phyloP scores from a whole-genome alignment of 176 grass and related monocot species.

The Musa troglodytarum region DNA sequence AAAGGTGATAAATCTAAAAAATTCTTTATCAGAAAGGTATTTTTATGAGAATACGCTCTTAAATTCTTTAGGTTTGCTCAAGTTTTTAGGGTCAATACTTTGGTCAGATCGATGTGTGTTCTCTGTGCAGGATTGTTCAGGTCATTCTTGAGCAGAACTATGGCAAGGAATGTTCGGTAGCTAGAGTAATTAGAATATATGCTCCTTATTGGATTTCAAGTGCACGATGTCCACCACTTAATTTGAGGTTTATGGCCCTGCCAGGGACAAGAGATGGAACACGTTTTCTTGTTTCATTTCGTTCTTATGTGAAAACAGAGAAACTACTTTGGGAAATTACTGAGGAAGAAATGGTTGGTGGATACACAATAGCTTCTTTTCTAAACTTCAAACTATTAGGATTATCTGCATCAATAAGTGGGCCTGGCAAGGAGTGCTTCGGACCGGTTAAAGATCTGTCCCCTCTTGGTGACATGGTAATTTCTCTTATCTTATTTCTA shows the following conservation, averaged over 20 bases:
- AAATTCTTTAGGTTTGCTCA: conserved; percentile 17
- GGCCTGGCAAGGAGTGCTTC: conserved; percentile 43
- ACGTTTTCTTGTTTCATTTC: conserved; percentile 21
- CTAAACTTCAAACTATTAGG: conserved; percentile 75
- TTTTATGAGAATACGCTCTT: not conserved
- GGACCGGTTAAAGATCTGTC: conserved; percentile 71
- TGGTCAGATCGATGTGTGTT: conserved; percentile 9
- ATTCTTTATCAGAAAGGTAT: conserved; percentile 68
- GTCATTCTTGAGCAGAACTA: conserved; percentile 86
- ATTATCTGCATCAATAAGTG: conserved; percentile 45
- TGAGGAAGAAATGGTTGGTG: conserved; percentile 79
- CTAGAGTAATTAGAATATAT: conserved; percentile 75
- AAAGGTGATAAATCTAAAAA: conserved; percentile 71
- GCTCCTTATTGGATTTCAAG: conserved; percentile 96
- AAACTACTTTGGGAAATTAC: conserved; percentile 64
- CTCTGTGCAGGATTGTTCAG: conserved; percentile 57
- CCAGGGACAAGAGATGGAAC: conserved; percentile 56
- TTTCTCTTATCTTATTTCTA: conserved; percentile 5
- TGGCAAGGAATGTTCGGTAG: conserved; percentile 66
- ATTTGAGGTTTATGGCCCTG: conserved; percentile 43
- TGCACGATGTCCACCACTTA: conserved; percentile 70
- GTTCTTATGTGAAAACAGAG: conserved; percentile 38
- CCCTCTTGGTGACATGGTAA: conserved; percentile 88
- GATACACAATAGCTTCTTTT: conserved; percentile 82
- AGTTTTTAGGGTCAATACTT: conserved; percentile 18